Base-by-base conservation (phyloP, 139 green algal genomes). In the Micromonas pusilla region DNA sequence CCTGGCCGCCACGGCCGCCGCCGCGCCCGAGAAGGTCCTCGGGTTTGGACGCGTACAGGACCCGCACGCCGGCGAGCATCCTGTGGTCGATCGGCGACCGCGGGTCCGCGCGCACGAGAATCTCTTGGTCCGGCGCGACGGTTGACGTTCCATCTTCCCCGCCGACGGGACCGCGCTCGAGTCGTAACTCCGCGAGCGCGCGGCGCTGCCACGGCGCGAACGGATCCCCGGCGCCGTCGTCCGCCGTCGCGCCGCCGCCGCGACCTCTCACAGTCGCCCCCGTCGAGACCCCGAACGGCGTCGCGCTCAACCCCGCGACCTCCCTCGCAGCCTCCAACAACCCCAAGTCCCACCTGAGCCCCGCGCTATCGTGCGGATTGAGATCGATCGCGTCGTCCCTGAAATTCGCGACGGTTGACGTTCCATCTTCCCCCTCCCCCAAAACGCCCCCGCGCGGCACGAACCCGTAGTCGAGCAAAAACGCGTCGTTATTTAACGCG, bases 381-480 rank as follows among this genome's bases (percentile, higher is more conserved):
- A 67, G 66, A 0, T 66, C 67, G 0, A n/a, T n/a, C n/a, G n/a
- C n/a, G n/a, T n/a, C n/a, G n/a, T n/a, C n/a, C n/a, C n/a, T n/a
- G n/a, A n/a, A n/a, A n/a, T n/a, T n/a, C n/a, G n/a, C n/a, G n/a
- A n/a, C n/a, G n/a, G n/a, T n/a, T n/a, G n/a, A n/a, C n/a, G n/a
- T n/a, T n/a, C n/a, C n/a, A n/a, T n/a, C n/a, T n/a, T n/a, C n/a
- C n/a, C n/a, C n/a, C n/a, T n/a, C n/a, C n/a, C n/a, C n/a, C n/a
- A n/a, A n/a, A n/a, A n/a, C n/a, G n/a, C n/a, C n/a, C 16, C 45
- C 45, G 9, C 16, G 45, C 9, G 92, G 65, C 0, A 97, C 39
- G 77, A 97, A 97, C 36, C 90, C 88, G 72, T 97, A 97, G 83
- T 97, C 92, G 25, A 90, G 63, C 6, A 97, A 82, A 21, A 97